Evolutionary conservation across 371 early-diverging fungal species (phyloP), one percentile per base, ranked within the genome.

Genomic region (Rhizopus sp.): DNA sequence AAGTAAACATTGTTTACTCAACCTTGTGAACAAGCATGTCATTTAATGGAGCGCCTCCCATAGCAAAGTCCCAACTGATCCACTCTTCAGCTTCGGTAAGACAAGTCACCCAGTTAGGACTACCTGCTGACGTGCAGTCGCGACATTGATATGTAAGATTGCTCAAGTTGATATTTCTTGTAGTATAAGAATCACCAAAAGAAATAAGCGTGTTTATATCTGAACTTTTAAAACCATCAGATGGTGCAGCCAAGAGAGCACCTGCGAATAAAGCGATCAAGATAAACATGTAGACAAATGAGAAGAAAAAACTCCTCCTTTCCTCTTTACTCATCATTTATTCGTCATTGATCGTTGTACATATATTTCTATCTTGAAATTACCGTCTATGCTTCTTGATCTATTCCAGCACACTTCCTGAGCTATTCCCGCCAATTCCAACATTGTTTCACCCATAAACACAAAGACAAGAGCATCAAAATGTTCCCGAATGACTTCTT

Each of bases 181-280:
- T 75, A 0, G 69, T 69, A 44, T 75, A 75, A 1, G 75, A 75
- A 33, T 75, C 75, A 29, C 75, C 75, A 67, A 75, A 75, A 5
- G 72, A 59, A 34, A 67, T 62, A 1, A 72, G 30, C 2, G 75
- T 75, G 29, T 65, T 57, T 13, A 69, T 64, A 3, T 41, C 9
- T 23, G 23, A 23, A 23, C 23, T 23, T 4, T 55, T 48, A 23
- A 62, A 60, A 15, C 53, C 40, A 54, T 37, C 2, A 37, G 38
- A 37, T 37, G 7, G 0, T 10, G 38, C 6, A 37, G 38, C 23
- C 23, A 23, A 23, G 23, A 23, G 23, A 23, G 2, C 23, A 23
- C 23, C 23, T 23, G 23, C 2, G 23, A 23, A 23, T 23, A 23
- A 23, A 35, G 29, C 8, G 35, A 23, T 30, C 13, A 45, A 13